These are phyloP conservation scores for Penicillium sp. DNA, from an alignment of 2,329 filamentous ascomycete species.

Conservation along the genomic window DNA sequence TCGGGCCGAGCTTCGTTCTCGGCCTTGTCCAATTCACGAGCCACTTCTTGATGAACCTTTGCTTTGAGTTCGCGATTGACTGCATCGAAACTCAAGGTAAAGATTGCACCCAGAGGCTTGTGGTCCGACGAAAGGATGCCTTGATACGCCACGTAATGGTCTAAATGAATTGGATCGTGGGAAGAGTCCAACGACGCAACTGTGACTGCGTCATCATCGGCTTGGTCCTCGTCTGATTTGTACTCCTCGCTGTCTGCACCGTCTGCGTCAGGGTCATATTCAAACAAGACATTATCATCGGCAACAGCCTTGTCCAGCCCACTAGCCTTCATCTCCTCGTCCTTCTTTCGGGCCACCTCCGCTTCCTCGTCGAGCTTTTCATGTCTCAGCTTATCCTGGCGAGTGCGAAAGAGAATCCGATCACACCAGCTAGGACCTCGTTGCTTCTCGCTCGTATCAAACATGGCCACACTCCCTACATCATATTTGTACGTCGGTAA, in stretches of 20 bases:
- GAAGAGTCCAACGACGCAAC: constrained; percentile 26
- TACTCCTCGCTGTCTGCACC: constrained; percentile 59
- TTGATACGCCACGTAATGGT: constrained; percentile 83
- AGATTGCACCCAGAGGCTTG: constrained; percentile 83
- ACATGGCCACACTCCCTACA: constrained; percentile 83
- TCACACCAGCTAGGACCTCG: constrained; percentile 96
- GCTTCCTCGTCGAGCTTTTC: constrained; percentile 63
- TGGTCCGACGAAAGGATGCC: constrained; percentile 90
- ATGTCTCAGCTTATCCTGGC: constrained; percentile 65
- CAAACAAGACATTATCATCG: constrained; percentile 81
- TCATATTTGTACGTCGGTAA: constrained; percentile 98
- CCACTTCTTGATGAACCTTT: constrained; percentile 80
- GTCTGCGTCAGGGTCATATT: constrained; percentile 83
- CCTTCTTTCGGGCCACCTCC: constrained; percentile 65
- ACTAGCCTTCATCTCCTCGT: constrained; percentile 79
- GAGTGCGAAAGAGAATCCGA: constrained; percentile 81
- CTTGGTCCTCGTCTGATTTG: constrained; percentile 53
- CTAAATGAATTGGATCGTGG: constrained; percentile 54
- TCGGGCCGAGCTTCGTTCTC: constrained; percentile 87
- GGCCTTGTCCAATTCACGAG: constrained; percentile 78
- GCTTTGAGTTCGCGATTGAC: constrained; percentile 83
- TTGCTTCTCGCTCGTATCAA: constrained; percentile 93
- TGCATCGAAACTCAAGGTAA: constrained; percentile 80
- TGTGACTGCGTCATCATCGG: constrained; percentile 42
- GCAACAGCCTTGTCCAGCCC: constrained; percentile 71